Percentiles rank a stretch among this genome's conserved stretches.
Conservation (phyloP, 257 asterid genomes). For the Jasminum sambac region DNA sequence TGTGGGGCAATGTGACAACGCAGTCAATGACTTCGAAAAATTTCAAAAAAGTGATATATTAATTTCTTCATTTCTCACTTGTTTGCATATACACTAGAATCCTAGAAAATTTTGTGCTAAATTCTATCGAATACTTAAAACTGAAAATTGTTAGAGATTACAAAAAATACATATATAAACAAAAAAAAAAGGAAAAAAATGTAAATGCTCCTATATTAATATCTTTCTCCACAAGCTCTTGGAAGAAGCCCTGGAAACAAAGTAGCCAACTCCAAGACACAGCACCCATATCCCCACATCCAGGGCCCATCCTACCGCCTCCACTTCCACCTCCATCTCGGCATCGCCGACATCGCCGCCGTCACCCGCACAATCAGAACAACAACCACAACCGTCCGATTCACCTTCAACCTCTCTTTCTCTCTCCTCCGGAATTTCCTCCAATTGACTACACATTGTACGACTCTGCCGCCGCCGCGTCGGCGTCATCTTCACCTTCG, state of each 20-base stretch:
- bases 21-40: no score
- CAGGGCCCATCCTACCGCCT: conserved; percentile 64
- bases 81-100: no score
- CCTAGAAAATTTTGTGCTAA: no score
- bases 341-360: conserved; percentile 21
- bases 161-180: no score
- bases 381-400: conserved; percentile 38
- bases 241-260: conserved; percentile 57
- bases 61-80: no score
- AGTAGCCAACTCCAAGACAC: conserved; percentile 70
- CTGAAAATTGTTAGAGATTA: neutral
- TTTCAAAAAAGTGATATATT: no score
- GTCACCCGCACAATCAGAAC: conserved; percentile 39
- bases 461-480: conserved; percentile 21
- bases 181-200: no score
- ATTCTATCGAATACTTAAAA: neutral
- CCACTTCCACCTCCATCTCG: conserved; percentile 30
- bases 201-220: conserved; percentile 9
- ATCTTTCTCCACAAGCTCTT: conserved; percentile 32
- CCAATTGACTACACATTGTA: conserved; percentile 41
- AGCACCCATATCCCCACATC: conserved; percentile 81
- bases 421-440: conserved; percentile 77
- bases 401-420: conserved; percentile 40
- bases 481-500: conserved; percentile 45
- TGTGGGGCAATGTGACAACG: no score